Evolutionary conservation across 2,329 filamentous ascomycete genomes (phyloP), one percentile per base, ranked within the genome.

Genomic region (Monosporascus sp.): DNA sequence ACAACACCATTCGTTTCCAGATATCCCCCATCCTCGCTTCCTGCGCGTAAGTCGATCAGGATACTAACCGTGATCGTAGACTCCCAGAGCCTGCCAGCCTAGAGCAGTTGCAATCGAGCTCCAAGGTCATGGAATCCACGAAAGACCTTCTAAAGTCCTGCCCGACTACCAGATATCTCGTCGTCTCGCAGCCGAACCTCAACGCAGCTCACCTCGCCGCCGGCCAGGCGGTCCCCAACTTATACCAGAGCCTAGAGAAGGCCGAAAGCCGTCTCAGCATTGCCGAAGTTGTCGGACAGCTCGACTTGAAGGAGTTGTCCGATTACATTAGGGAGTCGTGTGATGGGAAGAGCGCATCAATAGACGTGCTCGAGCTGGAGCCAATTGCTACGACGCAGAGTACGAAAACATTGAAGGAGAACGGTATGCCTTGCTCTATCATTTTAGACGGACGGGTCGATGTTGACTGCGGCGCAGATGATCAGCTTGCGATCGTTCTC

Each of bases 181-280:
- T 97, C 59, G 80, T 95, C 56, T 82, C 84, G 31, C 90, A 96
- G 67, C 85, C 88, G 11, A 87, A 88, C 60, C 78, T 91, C 52
- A 84, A 85, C 60, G 80, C 84, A 42, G 75, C 77, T 57, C 90
- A 96, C 68, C 84, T 93, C 62, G 72, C 74, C 59, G 72, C 74
- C 54, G 64, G 61, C 66, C 71, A 70, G 66, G 55, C 59, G 70
- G 66, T 72, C 75, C 72, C 79, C 73, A 74, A 78, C 68, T 73
- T 84, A 41, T 75, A 74, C 64, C 62, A 67, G 34, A 70, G 74
- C 17, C 66, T 74, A 20, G 59, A 69, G 37, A 60, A 66, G 22
- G 64, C 76, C 5, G 62, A 67, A 47, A 70, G 70, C 48, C 72
- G 68, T 38, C 79, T 73, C 55, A 71, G 71, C n/a, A 74, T 85